Percentiles rank a stretch among this genome's conserved stretches.
Evolutionary conservation across 164 flowering plant species (phyloP).

Genomic region (Aristolochia californica): DNA sequence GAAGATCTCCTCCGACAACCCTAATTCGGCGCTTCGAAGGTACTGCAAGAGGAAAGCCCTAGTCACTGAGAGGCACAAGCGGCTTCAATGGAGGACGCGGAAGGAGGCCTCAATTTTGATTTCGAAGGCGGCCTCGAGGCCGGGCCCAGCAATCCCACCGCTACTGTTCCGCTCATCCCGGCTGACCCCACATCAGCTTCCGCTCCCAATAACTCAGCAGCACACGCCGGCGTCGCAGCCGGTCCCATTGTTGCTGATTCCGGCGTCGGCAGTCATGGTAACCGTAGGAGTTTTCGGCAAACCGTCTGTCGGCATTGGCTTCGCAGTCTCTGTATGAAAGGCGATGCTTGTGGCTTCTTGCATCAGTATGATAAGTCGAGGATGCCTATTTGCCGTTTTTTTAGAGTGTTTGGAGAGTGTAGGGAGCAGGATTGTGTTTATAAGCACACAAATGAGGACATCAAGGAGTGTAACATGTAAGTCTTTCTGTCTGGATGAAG

Average conservation of each 20-base stretch:
- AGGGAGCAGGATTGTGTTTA: slow-evolving; percentile 97
- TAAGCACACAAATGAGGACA: slow-evolving; percentile 94
- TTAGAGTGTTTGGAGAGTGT: slow-evolving; percentile 84
- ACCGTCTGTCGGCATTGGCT: slow-evolving; percentile 99
- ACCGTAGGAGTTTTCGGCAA: slow-evolving; percentile 83
- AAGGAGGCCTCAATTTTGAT: slow-evolving; percentile 86
- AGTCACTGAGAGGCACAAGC: background rate
- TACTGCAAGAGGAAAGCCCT: background rate
- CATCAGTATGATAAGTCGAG: slow-evolving; percentile 96
- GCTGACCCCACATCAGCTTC: slow-evolving; percentile 22
- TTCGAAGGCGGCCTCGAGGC: slow-evolving; percentile 93
- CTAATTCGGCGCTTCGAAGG: background rate
- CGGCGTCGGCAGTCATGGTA: slow-evolving; percentile 9
- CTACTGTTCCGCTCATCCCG: slow-evolving; percentile 35
- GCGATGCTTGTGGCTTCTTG: slow-evolving; percentile 95
- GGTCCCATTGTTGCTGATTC: background rate
- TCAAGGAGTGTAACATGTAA: slow-evolving; percentile 97
- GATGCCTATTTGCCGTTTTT: slow-evolving; percentile 95
- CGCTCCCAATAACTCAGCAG: slow-evolving; percentile 7
- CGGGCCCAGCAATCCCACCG: slow-evolving; percentile 36
- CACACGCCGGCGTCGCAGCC: slow-evolving; percentile 7
- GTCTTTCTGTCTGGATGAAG: slow-evolving; percentile 2
- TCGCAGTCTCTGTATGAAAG: slow-evolving; percentile 93
- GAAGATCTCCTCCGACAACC: background rate
- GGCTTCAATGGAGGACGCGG: slow-evolving; percentile 62